phyloP scores from a whole-genome alignment of 495 filamentous ascomycete genomes.

The Wilcoxina mikolae region DNA sequence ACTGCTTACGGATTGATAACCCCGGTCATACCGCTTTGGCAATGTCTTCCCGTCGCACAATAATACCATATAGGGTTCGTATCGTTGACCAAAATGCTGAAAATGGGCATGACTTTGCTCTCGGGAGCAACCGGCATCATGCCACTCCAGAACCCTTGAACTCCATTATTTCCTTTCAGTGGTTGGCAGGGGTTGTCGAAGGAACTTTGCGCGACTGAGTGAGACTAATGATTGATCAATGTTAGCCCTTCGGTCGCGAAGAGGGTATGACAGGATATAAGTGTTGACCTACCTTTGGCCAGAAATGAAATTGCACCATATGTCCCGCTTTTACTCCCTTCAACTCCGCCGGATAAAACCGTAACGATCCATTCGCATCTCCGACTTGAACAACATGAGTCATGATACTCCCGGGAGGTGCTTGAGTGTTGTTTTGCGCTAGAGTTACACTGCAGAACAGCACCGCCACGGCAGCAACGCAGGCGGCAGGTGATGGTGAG shows the following conservation, averaged over 20 bases:
- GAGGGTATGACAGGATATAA: neutral
- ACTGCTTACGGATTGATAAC: constrained; percentile 31
- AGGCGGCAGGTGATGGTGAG: neutral
- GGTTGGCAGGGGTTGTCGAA: constrained; percentile 36
- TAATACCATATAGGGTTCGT: constrained; percentile 40
- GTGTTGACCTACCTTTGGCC: constrained; percentile 25
- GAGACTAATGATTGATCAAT: constrained; percentile 26
- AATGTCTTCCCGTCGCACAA: constrained; percentile 37
- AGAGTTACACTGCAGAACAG: neutral
- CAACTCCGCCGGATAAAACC: constrained; percentile 23
- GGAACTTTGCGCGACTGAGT: constrained; percentile 36
- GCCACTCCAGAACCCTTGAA: constrained; percentile 49
- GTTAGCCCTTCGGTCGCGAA: neutral
- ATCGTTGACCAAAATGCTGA: constrained; percentile 34
- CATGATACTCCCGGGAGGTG: constrained; percentile 15
- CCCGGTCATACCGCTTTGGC: constrained; percentile 37
- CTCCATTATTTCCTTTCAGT: constrained; percentile 20
- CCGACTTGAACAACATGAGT: constrained; percentile 22
- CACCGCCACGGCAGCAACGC: neutral
- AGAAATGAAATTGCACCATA: constrained; percentile 43
- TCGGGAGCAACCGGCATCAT: constrained; percentile 39
- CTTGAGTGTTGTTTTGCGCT: neutral
- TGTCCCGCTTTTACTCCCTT: constrained; percentile 32
- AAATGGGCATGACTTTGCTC: constrained; percentile 27
- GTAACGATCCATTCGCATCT: constrained; percentile 9